Evolutionary conservation across 2,329 filamentous ascomycete genomes (phyloP), one percentile per base, ranked within the genome.

Genomic region (Penicillium sp.): DNA sequence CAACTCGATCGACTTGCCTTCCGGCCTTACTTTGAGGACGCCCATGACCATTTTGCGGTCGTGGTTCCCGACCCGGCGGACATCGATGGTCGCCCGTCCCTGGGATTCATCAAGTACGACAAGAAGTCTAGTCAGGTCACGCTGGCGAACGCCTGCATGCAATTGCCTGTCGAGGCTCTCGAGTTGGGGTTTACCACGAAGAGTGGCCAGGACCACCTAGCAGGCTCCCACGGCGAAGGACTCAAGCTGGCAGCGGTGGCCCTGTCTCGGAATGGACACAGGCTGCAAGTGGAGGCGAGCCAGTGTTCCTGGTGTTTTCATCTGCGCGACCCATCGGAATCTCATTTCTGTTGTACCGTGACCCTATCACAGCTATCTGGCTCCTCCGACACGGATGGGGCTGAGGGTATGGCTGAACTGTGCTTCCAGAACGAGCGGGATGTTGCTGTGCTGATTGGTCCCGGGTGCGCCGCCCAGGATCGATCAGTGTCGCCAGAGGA

Each of bases 221-320:
- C 43, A n/a, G 48, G 48, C 13, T 46, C 26, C 36, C 48, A 55
- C 33, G 48, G 42, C 21, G 52, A 55, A 2, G 52, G 48, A 39
- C 47, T 55, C 48, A 55, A 51, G 43, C 52, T 55, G 36, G 34
- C 52, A 24, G 48, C 42, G 10, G 34, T 55, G 29, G 29, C 47
- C 11, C 29, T 51, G 43, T 47, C 40, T 39, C 34, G 47, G 51
- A 19, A 55, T 26, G 28, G 43, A 18, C 48, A 51, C 19, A 34
- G 34, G 16, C 9, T 51, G 43, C 50, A 37, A 36, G 31, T 51
- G 19, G 48, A 42, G 23, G 48, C 48, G 21, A 48, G 52, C 29
- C 23, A 39, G 21, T 48, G 36, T 34, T 51, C 26, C 29, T 55
- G 42, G 52, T 34, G 13, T 8, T 55, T 51, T 43, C 14, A 40